These are phyloP conservation scores for Didymella pomorum DNA, from an alignment of 2,329 filamentous ascomycete genomes.

Conservation along the genomic window DNA sequence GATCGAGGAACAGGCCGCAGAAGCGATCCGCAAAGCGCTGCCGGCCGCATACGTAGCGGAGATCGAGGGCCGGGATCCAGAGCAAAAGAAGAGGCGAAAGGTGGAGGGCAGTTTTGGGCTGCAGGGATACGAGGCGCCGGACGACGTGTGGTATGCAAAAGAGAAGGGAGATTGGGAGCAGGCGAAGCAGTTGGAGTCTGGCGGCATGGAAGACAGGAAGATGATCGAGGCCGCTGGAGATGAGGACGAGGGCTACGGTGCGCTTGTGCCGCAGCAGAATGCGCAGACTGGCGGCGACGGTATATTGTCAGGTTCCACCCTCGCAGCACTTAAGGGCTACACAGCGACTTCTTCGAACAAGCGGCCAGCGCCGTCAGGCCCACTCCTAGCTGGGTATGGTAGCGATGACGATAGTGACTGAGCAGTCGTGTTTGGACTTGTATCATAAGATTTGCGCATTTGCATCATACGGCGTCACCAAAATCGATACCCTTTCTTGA, in stretches of 20 bases:
- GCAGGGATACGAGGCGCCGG: constrained; percentile 90
- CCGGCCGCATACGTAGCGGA: constrained; percentile 92
- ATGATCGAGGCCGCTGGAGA: constrained; percentile 57
- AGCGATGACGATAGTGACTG: constrained; percentile 83
- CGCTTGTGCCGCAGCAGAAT: constrained; percentile 35
- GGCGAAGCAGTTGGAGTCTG: constrained; percentile 66
- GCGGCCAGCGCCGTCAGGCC: constrained; percentile 60
- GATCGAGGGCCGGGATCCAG: constrained; percentile 88
- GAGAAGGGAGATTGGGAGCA: constrained; percentile 73
- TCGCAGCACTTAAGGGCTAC: constrained; percentile 75
- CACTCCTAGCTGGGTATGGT: constrained; percentile 83
- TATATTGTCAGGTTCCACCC: constrained; percentile 82
- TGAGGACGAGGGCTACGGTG: constrained; percentile 24
- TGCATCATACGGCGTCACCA: constrained; percentile 22
- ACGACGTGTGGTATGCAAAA: constrained; percentile 89
- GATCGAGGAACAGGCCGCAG: constrained; percentile 95
- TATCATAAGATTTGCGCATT: constrained; percentile 3
- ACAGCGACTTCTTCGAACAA: constrained; percentile 56
- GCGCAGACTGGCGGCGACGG: constrained; percentile 57
- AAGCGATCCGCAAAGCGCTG: constrained; percentile 86
- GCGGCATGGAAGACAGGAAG: constrained; percentile 62
- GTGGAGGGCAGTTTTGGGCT: constrained; percentile 87
- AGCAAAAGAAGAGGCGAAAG: constrained; percentile 85
- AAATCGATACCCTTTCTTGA: constrained; percentile 25
- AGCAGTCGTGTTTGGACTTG: constrained; percentile 7